Conservation (phyloP, 176 grass and related monocot genomes). For the Puya raimondii region DNA sequence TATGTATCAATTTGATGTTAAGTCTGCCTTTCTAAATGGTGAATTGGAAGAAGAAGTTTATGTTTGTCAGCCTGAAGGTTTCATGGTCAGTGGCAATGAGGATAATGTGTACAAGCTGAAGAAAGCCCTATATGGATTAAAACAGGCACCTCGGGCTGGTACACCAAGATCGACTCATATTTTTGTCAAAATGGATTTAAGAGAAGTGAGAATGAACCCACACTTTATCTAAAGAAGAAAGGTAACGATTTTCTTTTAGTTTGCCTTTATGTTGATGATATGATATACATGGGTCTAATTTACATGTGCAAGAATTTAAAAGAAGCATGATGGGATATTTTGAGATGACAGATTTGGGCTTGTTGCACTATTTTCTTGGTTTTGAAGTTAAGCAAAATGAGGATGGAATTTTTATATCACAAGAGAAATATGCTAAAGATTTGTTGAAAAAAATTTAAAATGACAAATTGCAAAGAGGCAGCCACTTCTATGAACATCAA, state of each 20-base stretch:
- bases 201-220: neutral
- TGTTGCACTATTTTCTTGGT: too few species aligned
- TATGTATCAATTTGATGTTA: constrained; percentile 14
- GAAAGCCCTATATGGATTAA: too few species aligned
- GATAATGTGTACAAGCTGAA: too few species aligned
- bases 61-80: too few species aligned
- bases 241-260: too few species aligned
- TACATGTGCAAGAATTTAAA: too few species aligned
- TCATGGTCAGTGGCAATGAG: too few species aligned
- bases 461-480: neutral
- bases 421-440: too few species aligned
- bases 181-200: neutral
- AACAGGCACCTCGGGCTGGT: neutral
- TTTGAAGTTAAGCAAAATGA: too few species aligned
- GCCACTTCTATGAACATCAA: neutral
- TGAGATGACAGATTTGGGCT: too few species aligned
- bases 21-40: constrained; percentile 5
- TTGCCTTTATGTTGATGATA: neutral
- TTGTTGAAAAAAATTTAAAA: neutral
- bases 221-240: neutral
- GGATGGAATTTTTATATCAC: too few species aligned
- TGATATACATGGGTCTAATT: neutral
- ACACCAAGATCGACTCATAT: neutral
- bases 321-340: too few species aligned
- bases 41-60: neutral